Conservation (phyloP, 192 early-diverging fungal genomes). For the Coemansia pectinata region DNA sequence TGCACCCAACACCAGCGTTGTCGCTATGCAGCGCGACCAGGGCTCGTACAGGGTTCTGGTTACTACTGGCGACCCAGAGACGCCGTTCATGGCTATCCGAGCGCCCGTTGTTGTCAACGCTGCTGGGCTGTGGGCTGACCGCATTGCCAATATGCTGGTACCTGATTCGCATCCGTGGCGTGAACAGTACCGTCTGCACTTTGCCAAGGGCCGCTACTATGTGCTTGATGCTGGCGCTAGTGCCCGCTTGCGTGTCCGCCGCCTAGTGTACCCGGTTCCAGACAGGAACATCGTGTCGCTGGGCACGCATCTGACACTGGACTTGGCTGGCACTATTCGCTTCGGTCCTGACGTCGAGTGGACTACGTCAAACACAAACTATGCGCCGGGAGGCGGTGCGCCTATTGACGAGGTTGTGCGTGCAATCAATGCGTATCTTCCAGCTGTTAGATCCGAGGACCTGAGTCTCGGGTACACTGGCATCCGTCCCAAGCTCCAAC, state of each 20-base stretch:
- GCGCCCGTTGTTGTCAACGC: slow-evolving; percentile 72
- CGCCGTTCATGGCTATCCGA: slow-evolving; percentile 52
- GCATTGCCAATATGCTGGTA: slow-evolving; percentile 57
- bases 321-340: slow-evolving; percentile 70
- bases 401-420: slow-evolving; percentile 21
- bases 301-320: slow-evolving; percentile 80
- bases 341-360: slow-evolving; percentile 82
- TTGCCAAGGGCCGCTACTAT: slow-evolving; percentile 83
- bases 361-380: slow-evolving; percentile 60
- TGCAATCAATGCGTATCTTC: slow-evolving; percentile 69
- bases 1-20: slow-evolving; percentile 57
- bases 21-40: slow-evolving; percentile 35
- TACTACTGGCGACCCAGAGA: slow-evolving; percentile 42
- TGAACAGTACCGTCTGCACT: slow-evolving; percentile 61
- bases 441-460: slow-evolving; percentile 56
- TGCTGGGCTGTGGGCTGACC: slow-evolving; percentile 73
- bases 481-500: slow-evolving; percentile 81
- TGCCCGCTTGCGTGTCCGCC: slow-evolving; percentile 39
- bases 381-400: slow-evolving; percentile 53
- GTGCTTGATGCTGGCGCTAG: slow-evolving; percentile 43
- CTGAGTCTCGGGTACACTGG: slow-evolving; percentile 74
- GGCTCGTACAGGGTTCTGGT: slow-evolving; percentile 57
- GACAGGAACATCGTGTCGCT: slow-evolving; percentile 66
- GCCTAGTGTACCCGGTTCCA: slow-evolving; percentile 81
- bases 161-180: slow-evolving; percentile 23